Base-by-base conservation (phyloP, 176 grass and related monocot species). In the Thinopyrum elongatum region DNA sequence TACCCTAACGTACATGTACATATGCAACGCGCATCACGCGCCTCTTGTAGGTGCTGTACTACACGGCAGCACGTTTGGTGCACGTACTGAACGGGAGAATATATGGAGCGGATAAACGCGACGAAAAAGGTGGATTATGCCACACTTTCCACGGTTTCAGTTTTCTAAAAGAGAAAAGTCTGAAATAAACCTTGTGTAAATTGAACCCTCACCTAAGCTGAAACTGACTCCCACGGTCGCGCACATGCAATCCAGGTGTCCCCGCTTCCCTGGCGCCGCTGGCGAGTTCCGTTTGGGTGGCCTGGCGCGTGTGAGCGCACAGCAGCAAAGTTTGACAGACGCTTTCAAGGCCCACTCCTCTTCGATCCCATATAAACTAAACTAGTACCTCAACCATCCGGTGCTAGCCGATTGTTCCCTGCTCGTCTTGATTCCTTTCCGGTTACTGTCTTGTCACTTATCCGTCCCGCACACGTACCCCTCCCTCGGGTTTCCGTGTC, bases 231-330 rank as follows among this genome's bases (percentile, higher is more conserved):
- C 83, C 78, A 46, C 82, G 8, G 16, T 19, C 28, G 39, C 27
- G 88, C 78, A 55, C 83, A 86, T 82, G 71, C 53, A 74, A 90
- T 55, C 68, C 84, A 73, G 88, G 88, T 90, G 80, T 78, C 88
- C 88, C 72, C 38, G 6, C 36, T 38, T 60, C 1, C 12, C 19
- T 14, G 5, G n/a, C 13, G 79, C 25, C 22, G 84, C 79, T 86
- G 84, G 79, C 84, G 79, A 70, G 72, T 9, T 82, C 3, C 31
- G 88, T 5, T 70, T 65, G 72, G 41, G 41, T 7, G 83, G n/a
- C n/a, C n/a, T n/a, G n/a, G 6, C n/a, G 69, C 34, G 80, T 44
- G 77, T 80, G 78, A 61, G 78, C 74, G 31, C 28, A 9, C 51
- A n/a, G 67, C 67, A 22, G 64, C 41, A 82, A 82, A 78, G 53